Base-by-base conservation (phyloP, 176 grass and related monocot species). In the Musa troglodytarum region DNA sequence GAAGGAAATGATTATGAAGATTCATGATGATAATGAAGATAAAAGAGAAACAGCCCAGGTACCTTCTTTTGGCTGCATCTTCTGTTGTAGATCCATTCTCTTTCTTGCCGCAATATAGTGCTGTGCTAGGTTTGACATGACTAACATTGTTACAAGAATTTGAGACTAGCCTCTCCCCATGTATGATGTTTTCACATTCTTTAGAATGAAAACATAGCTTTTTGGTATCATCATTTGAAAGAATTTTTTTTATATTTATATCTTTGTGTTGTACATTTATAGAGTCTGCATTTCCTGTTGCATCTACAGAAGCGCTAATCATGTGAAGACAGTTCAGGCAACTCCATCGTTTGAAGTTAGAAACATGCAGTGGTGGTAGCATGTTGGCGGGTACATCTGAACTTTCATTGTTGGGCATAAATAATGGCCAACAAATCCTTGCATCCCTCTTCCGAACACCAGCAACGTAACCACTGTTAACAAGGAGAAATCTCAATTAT, bases 351-450 rank as follows among this genome's bases (percentile, higher is more conserved):
- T 11, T 63, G 58, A 76, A 76, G 6, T 76, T 52, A 9, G 58
- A 23, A 64, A 76, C 74, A 65, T 50, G 29, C 23, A 76, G 43
- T 6, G 56, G 74, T 10, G 74, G 74, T 22, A 76, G 57, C 3
- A 11, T 20, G 22, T 23, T 76, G 57, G 58, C 10, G 64, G 34
- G 43, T 3, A 14, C 20, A 3, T 24, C 43, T 25, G n/a, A 51
- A 49, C 17, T 64, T 50, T 64, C 55, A 52, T 64, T 52, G 34
- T 17, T 2, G 5, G 74, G 58, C 56, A 65, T 22, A 63, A 63
- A 76, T 52, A 76, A 64, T 23, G 59, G 74, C 74, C 74, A 76
- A 51, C 74, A 76, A 15, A 64, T 76, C 59, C 23, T 76, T 52
- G 49, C 28, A 76, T 76, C 74, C 64, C 29, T 62, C 55, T 63